Evolutionary conservation across 306 rosid genomes (phyloP), one percentile per base, ranked within the genome.

Genomic region (Prunus padus): DNA sequence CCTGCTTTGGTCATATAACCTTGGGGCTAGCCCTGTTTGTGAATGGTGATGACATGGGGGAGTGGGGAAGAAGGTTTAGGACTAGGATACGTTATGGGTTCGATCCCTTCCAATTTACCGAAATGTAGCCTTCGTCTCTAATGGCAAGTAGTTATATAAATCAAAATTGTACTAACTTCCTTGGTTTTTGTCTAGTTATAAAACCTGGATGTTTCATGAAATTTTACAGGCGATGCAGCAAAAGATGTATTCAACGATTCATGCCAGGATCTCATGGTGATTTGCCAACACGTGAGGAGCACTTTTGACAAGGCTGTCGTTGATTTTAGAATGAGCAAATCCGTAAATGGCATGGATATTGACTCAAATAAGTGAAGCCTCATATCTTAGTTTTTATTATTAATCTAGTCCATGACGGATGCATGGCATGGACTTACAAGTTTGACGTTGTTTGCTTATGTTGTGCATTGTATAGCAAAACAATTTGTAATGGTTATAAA

Each of bases 211-310:
- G 7, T 50, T 73, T 69, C 49, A 33, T 62, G 78, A 69, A 46
- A 69, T 26, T 72, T 47, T 74, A 72, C 81, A 93, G 98, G 98
- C 73, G 93, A 84, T 85, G 84, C 89, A 33, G 88, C 97, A 2
- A 74, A 80, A 9, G 93, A 89, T 65, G 89, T 81, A 42, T 49
- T 93, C 80, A 89, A 75, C 77, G 93, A 93, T 82, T 84, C 90
- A 51, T 88, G 93, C 73, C 97, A 87, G 74, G 89, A 93, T 85
- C 72, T 93, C 80, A 89, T 89, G 93, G 82, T 79, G 46, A 83
- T 88, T 75, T 89, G 92, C 80, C 93, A 87, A 81, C 88, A 91
- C 62, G 96, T 91, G 54, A 86, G 90, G 75, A 79, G 71, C 79
- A 87, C 91, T 44, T 84, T 93, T 56, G 89, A 82, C 75, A 87